These are phyloP conservation scores for Rhexocercosporidium sp. DNA, from an alignment of 2,329 filamentous ascomycete genomes.

Conservation along the genomic window DNA sequence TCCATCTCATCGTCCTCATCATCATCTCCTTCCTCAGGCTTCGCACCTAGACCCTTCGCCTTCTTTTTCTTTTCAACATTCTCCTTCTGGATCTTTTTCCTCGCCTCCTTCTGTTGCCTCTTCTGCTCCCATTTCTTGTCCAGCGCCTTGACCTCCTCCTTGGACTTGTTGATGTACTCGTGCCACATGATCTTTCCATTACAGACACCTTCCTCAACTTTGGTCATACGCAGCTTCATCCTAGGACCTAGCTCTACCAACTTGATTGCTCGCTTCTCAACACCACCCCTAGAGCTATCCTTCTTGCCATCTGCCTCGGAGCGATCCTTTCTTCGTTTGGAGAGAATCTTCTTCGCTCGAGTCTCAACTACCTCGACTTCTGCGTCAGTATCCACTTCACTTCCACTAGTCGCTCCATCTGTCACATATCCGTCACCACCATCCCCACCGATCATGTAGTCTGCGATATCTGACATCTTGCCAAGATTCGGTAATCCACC, in stretches of 20 bases:
- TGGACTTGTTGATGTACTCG: conserved; percentile 86
- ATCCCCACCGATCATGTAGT: conserved; percentile 88
- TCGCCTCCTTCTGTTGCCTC: conserved; percentile 79
- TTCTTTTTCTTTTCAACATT: conserved; percentile 89
- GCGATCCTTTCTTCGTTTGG: conserved; percentile 49
- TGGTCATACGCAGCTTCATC: conserved; percentile 86
- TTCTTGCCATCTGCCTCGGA: conserved; percentile 50
- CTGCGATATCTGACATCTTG: conserved; percentile 89
- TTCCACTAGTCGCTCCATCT: conserved; percentile 77
- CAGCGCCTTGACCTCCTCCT: conserved; percentile 75
- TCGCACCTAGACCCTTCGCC: conserved; percentile 52
- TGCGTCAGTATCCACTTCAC: conserved; percentile 90
- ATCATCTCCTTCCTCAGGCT: conserved; percentile 56
- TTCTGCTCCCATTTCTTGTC: conserved; percentile 84
- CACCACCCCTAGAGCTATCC: conserved; percentile 43
- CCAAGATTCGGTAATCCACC: conserved; percentile 85
- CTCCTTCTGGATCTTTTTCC: conserved; percentile 82
- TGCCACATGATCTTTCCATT: conserved; percentile 96
- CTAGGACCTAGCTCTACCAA: conserved; percentile 90
- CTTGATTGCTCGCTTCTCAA: conserved; percentile 85
- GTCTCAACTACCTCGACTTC: conserved; percentile 85
- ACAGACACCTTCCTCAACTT: conserved; percentile 94
- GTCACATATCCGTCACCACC: conserved; percentile 83
- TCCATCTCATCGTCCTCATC: conserved; percentile 55
- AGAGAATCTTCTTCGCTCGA: conserved; percentile 65